Conservation (phyloP, 352 stramenopile species). For the Aphanomyces euteiches region DNA sequence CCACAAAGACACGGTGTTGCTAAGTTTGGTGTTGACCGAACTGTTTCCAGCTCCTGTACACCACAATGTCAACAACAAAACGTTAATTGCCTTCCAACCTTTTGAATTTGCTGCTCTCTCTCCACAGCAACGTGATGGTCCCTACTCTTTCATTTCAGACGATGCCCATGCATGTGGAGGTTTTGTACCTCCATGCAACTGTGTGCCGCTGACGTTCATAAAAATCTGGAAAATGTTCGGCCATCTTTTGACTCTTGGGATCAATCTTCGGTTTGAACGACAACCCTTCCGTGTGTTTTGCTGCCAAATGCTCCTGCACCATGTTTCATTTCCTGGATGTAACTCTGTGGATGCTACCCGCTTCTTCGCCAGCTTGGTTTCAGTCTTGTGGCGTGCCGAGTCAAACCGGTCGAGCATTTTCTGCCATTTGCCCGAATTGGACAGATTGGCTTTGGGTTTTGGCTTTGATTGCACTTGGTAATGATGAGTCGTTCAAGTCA, state of each 20-base stretch:
- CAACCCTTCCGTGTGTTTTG: slow-evolving; percentile 3
- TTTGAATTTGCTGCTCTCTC: slow-evolving; percentile 20
- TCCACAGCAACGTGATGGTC: slow-evolving; percentile 29
- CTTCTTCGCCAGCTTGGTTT: slow-evolving; percentile 21
- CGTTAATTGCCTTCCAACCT: not conserved
- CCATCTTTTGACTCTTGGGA: slow-evolving; percentile 18
- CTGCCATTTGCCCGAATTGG: slow-evolving; percentile 3
- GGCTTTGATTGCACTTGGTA: not conserved
- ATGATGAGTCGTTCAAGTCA: not conserved
- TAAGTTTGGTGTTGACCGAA: slow-evolving; percentile 11
- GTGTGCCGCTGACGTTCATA: slow-evolving; percentile 16
- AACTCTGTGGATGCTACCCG: not conserved
- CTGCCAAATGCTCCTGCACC: slow-evolving; percentile 6
- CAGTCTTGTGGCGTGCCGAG: not conserved
- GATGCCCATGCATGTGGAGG: not conserved
- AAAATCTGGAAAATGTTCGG: slow-evolving; percentile 21
- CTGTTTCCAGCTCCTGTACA: slow-evolving; percentile 1
- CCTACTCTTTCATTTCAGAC: slow-evolving; percentile 7
- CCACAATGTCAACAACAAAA: not conserved
- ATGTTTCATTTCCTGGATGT: not conserved
- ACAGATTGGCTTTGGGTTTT: not conserved
- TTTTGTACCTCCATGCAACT: slow-evolving; percentile 24
- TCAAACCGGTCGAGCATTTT: slow-evolving; percentile 19
- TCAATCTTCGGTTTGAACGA: slow-evolving; percentile 19
- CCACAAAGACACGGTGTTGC: slow-evolving; percentile 24